Evolutionary conservation across 768 basidiomycete genomes (phyloP).

Genomic region (Kwoniella pini): DNA sequence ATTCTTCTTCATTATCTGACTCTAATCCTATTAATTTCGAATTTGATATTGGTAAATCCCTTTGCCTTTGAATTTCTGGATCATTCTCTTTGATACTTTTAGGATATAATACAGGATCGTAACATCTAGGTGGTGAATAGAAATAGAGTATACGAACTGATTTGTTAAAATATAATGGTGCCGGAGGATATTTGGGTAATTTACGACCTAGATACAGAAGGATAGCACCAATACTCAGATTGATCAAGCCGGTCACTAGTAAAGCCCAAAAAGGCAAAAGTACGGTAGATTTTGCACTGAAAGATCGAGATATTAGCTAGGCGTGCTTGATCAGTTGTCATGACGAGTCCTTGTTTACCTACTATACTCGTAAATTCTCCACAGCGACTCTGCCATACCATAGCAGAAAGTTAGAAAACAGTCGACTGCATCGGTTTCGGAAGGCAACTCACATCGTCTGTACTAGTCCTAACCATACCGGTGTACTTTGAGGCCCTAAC

Average conservation of each 20-base stretch:
- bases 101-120: conserved; percentile 14
- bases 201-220: conserved; percentile 26
- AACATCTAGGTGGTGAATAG: conserved; percentile 25
- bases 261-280: conserved; percentile 34
- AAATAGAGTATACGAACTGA: conserved; percentile 27
- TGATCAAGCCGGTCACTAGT: conserved; percentile 27
- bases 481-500: conserved; percentile 43
- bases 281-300: conserved; percentile 18
- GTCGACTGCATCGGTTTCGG: neutral
- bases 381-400: conserved; percentile 22
- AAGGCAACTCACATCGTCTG: conserved; percentile 34
- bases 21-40: conserved; percentile 26
- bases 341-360: conserved; percentile 8
- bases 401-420: neutral
- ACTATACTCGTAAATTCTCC: conserved; percentile 35
- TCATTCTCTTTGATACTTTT: neutral
- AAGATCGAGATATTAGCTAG: no score
- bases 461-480: conserved; percentile 26
- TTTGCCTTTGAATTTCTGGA: neutral
- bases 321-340: no score
- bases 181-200: conserved; percentile 33
- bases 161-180: conserved; percentile 36
- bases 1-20: neutral
- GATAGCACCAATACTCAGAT: conserved; percentile 17
- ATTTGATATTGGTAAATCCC: conserved; percentile 19